Evolutionary conservation across 225 moss, liverwort and hornwort species (phyloP).

Genomic region (Takakia lepidozioides): DNA sequence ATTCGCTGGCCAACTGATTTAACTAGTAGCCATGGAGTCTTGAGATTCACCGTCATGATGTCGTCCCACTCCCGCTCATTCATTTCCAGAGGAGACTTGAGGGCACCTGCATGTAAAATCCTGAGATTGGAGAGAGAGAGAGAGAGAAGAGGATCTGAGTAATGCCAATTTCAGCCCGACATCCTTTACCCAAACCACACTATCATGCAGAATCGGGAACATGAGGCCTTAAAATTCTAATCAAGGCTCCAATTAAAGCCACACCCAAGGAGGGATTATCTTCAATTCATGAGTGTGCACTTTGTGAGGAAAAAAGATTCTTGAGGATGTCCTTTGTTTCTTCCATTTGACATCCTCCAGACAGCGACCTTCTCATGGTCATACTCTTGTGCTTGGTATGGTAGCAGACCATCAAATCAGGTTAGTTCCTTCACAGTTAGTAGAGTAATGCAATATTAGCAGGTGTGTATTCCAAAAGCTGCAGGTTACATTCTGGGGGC

Average conservation of each 20-base stretch:
- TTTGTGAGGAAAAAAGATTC: too few species aligned
- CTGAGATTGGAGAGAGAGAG: not conserved
- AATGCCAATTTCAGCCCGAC: too few species aligned
- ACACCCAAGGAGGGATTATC: not conserved
- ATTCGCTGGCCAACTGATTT: conserved; percentile 62
- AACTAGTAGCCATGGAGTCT: conserved; percentile 58
- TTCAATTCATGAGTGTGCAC: too few species aligned
- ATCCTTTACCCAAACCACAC: not conserved
- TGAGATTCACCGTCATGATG: conserved; percentile 52
- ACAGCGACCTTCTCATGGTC: too few species aligned
- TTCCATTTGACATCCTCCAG: too few species aligned
- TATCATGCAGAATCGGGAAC: not conserved
- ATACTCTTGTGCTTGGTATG: too few species aligned
- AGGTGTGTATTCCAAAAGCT: too few species aligned
- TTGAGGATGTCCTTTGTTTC: too few species aligned
- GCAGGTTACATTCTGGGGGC: too few species aligned
- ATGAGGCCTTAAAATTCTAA: not conserved
- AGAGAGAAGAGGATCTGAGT: not conserved
- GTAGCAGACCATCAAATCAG: too few species aligned
- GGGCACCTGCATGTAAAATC: conserved; percentile 13
- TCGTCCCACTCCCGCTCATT: conserved; percentile 59
- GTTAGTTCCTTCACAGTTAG: too few species aligned
- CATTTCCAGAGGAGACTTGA: conserved; percentile 55
- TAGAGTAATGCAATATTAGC: too few species aligned
- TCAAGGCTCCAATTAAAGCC: not conserved